These are phyloP conservation scores for Xerocomellus dryophilus DNA, from an alignment of 768 basidiomycete species.

Conservation along the genomic window DNA sequence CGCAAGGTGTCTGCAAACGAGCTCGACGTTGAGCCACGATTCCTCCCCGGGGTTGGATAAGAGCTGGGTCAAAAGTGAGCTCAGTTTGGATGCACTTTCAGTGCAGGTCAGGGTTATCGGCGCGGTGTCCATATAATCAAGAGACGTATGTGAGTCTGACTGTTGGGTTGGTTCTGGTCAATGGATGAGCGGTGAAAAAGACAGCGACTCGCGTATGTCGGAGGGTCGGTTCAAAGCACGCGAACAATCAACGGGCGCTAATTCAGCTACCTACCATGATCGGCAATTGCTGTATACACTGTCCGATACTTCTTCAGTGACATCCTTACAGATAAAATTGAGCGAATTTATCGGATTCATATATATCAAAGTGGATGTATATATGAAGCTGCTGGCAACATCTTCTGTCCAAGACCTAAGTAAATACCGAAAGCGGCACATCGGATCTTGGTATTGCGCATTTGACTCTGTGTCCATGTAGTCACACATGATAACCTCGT, in stretches of 20 bases:
- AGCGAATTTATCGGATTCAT: too few relatives aligned
- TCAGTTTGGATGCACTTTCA: slow-evolving; percentile 33
- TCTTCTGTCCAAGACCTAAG: too few relatives aligned
- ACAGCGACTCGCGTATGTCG: neutral
- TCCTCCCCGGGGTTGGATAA: slow-evolving; percentile 31
- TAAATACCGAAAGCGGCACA: too few relatives aligned
- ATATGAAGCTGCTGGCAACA: too few relatives aligned
- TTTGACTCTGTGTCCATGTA: too few relatives aligned
- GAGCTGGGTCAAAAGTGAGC: slow-evolving; percentile 33
- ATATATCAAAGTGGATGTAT: too few relatives aligned
- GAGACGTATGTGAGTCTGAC: neutral
- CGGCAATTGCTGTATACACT: neutral
- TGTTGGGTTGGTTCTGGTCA: neutral
- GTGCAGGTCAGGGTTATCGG: slow-evolving; percentile 18
- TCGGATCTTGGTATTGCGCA: too few relatives aligned
- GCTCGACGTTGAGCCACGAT: slow-evolving; percentile 52
- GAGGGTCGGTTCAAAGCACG: neutral
- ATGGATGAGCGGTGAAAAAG: neutral
- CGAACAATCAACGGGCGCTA: neutral
- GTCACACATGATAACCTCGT: too few relatives aligned
- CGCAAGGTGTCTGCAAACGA: slow-evolving; percentile 54
- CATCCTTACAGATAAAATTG: too few relatives aligned
- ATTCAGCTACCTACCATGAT: slow-evolving; percentile 3
- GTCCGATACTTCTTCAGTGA: too few relatives aligned
- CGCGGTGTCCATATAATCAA: slow-evolving; percentile 18